These are phyloP conservation scores for Diospyros lotus DNA, from an alignment of 148 eudicot species.

Conservation along the genomic window DNA sequence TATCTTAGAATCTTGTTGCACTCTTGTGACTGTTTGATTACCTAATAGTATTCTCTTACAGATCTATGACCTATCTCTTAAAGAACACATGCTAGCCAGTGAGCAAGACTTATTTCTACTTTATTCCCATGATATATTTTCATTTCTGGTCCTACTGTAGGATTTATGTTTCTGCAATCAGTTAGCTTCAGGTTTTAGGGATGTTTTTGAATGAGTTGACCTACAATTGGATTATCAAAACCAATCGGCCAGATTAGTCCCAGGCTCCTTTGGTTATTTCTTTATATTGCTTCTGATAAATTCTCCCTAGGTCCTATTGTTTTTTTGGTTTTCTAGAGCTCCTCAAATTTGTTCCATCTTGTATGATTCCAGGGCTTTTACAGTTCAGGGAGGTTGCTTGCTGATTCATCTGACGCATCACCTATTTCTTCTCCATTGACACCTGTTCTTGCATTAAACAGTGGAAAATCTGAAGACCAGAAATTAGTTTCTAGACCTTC, in stretches of 20 bases:
- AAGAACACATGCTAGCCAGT: no score
- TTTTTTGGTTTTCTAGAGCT: not conserved
- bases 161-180: not conserved
- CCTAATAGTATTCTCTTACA: not conserved
- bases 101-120: no score
- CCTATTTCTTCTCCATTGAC: conserved; percentile 79
- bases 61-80: not conserved
- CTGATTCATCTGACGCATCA: conserved; percentile 56
- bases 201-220: not conserved
- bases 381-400: conserved; percentile 56
- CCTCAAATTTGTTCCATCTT: not conserved
- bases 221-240: not conserved
- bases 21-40: not conserved
- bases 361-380: conserved; percentile 49
- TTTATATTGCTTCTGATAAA: no score
- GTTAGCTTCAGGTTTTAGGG: not conserved
- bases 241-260: not conserved
- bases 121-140: not conserved
- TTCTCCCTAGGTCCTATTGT: no score
- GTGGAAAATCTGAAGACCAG: conserved; percentile 58
- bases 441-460: conserved; percentile 47
- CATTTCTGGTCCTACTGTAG: not conserved
- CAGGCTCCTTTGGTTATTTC: no score
- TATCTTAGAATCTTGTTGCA: not conserved
- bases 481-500: conserved; percentile 62